Base-by-base conservation (phyloP, 371 early-diverging fungal genomes). In the Mortierella sp. region DNA sequence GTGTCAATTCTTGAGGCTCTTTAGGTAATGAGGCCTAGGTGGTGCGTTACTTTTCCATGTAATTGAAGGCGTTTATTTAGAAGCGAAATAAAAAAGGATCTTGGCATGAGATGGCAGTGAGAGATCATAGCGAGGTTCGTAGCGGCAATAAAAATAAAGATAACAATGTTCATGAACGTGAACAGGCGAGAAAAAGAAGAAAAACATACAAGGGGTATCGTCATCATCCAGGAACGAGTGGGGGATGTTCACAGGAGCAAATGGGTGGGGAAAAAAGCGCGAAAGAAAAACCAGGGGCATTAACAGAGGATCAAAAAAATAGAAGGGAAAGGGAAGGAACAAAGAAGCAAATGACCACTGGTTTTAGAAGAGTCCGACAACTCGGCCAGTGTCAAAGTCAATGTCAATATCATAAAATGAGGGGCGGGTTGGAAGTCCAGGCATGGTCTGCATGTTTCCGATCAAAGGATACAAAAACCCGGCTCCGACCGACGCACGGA, bases 391-490 rank as follows among this genome's bases (percentile, higher is more conserved):
- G 46, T 97, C 96, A 8, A 90, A 83, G 83, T 98, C 98, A 40
- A 98, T 85, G 87, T 98, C 99, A 69, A 98, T 96, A 89, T 98
- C 99, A 88, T 93, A 98, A 93, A 97, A 98, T 87, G 97, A 97
- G 28, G 98, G 99, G 51, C 98, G 95, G 5, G 98, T 98, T 53
- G 98, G 97, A 50, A 98, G 90, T 44, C 99, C 99, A n/a, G 99
- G 99, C 96, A 99, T 97, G 44, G 99, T 99, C 82, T 95, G 96
- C 97, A 99, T 98, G 55, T 95, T 93, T 46, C 99, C 99, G 40
- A 97, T 92, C 59, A 99, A 89, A 57, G 99, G 98, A 88, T 98
- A 99, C 34, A 99, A 87, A 93, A 99, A 99, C 16, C 98, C 98
- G n/a, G 99, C 99, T 64, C 98, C 99, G n/a, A 96, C 97, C 10